Percentiles rank a stretch among this genome's conserved stretches.
These are phyloP conservation scores for Priceomyces fermenticarens DNA, from an alignment of 805 yeast species.

Conservation along the genomic window DNA sequence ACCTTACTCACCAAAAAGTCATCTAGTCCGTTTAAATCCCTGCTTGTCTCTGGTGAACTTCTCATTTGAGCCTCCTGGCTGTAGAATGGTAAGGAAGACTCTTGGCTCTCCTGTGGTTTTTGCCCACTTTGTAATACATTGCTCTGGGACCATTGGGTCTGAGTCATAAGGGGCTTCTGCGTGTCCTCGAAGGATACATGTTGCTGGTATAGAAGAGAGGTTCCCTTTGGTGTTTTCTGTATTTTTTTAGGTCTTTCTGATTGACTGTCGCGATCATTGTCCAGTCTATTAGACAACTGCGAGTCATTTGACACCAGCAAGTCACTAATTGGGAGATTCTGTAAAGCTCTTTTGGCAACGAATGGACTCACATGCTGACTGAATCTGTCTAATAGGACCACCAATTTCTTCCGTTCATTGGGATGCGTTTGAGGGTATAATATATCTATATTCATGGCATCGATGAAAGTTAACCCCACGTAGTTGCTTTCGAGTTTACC, in stretches of 20 bases:
- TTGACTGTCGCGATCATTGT: neutral
- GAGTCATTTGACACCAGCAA: too few relatives aligned
- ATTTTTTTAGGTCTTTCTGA: slow-evolving; percentile 3
- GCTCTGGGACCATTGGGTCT: neutral
- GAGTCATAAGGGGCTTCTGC: slow-evolving; percentile 5
- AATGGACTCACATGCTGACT: neutral
- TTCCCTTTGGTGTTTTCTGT: slow-evolving; percentile 6
- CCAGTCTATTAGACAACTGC: neutral
- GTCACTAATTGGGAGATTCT: neutral
- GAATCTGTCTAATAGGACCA: slow-evolving; percentile 1
- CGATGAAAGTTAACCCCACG: slow-evolving; percentile 3
- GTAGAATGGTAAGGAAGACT: slow-evolving; percentile 2
- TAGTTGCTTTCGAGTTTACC: slow-evolving; percentile 9
- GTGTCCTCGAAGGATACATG: slow-evolving; percentile 8
- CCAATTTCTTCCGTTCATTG: slow-evolving; percentile 1
- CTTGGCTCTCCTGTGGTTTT: slow-evolving; percentile 1
- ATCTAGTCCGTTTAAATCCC: slow-evolving; percentile 1
- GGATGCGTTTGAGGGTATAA: slow-evolving; percentile 3
- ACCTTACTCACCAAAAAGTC: slow-evolving; percentile 5
- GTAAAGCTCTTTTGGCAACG: slow-evolving; percentile 2
- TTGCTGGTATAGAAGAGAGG: slow-evolving; percentile 7
- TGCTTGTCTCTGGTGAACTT: neutral
- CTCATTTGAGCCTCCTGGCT: neutral
- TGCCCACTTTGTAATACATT: neutral
- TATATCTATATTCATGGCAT: slow-evolving; percentile 1